phyloP scores from a whole-genome alignment of 805 yeast species.

The Priceomyces carsonii region DNA sequence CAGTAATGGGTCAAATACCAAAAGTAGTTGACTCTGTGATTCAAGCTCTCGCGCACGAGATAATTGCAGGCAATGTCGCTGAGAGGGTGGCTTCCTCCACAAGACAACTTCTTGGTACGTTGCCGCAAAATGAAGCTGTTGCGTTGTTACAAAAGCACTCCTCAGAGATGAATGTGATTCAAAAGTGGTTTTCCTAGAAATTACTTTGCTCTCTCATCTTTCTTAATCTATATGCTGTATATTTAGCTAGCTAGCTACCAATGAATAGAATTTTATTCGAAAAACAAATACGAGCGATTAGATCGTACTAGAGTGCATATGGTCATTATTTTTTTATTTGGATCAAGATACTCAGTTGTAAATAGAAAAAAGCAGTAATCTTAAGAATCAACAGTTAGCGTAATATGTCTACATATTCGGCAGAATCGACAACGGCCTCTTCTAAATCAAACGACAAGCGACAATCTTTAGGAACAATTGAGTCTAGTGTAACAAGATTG shows the following conservation, averaged over 20 bases:
- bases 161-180: slow-evolving; percentile 58
- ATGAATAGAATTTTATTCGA: too few species aligned
- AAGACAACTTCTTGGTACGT: slow-evolving; percentile 59
- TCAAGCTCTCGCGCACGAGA: slow-evolving; percentile 68
- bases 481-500: slow-evolving; percentile 74
- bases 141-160: slow-evolving; percentile 62
- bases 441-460: slow-evolving; percentile 11
- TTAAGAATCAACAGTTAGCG: slow-evolving; percentile 1
- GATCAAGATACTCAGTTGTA: too few species aligned
- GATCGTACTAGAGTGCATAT: too few species aligned
- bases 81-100: slow-evolving; percentile 61
- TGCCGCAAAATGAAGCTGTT: slow-evolving; percentile 73
- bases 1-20: slow-evolving; percentile 55
- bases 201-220: too few species aligned
- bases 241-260: too few species aligned
- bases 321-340: too few species aligned
- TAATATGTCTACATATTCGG: slow-evolving; percentile 5
- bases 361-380: too few species aligned
- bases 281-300: too few species aligned
- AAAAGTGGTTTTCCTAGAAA: slow-evolving; percentile 55
- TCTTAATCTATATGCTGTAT: too few species aligned
- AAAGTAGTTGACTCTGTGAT: slow-evolving; percentile 67
- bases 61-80: slow-evolving; percentile 73
- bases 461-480: slow-evolving; percentile 53
- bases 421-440: slow-evolving; percentile 4